Base-by-base conservation (phyloP, 2,329 filamentous ascomycete genomes). In the Fusarium azukiicola region DNA sequence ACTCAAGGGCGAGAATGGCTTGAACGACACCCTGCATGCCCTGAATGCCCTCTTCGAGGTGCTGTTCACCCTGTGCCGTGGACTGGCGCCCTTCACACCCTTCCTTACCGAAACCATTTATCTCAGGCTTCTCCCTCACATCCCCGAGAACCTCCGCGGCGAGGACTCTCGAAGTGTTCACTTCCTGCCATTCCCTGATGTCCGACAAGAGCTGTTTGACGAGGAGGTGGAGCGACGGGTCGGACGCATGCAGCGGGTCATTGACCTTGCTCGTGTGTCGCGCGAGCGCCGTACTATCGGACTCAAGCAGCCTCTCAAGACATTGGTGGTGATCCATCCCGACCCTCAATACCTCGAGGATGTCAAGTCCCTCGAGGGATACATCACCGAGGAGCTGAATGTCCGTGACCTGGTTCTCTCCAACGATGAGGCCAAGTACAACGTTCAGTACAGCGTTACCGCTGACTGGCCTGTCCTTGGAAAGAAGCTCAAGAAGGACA, bases 21-120 rank as follows among this genome's bases (percentile, higher is more conserved):
- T 96, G 36, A 93, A 97, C 19, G 98, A 99, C 85, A 99, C 98
- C 16, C 90, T 95, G 67, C 96, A 98, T 84, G 98, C 97, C 1
- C 91, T 99, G 71, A 98, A 99, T 88, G 97, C 98, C 4, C 93
- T 99, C 12, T 99, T 98, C 83, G 97, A 99, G 88, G 96, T 99
- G 71, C 91, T 99, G 32, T 99, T 95, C 88, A 99, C 97, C 6
- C 92, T 99, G 49, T 96, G 96, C 84, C 94, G 97, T 77, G 96
- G 96, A 49, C 92, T 99, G 67, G 97, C 98, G 21, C 98, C 98
- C 6, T 99, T 99, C 88, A 98, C 96, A 1, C 98, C 98, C 12
- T 99, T 99, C 90, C 92, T 99, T 82, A 97, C 97, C 75, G 98
- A 99, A 83, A 98, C 95, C 86, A 98, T 99, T 86, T 99, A 99